Evolutionary conservation across 345 rosid species (phyloP).

Genomic region (Eucalyptus regnans): DNA sequence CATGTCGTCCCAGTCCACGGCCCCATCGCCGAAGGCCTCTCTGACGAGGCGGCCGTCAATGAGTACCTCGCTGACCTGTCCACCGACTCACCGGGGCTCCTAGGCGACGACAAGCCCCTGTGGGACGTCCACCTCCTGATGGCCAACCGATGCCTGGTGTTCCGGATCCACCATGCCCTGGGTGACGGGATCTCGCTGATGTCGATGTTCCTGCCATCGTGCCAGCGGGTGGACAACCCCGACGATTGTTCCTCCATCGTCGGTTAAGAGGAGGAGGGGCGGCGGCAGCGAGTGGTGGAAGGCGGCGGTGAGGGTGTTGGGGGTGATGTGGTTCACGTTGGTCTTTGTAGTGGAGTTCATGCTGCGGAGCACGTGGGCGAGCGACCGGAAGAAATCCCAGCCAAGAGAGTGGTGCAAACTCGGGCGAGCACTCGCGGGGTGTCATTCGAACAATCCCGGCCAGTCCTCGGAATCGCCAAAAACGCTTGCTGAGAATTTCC

Average conservation of each 20-base stretch:
- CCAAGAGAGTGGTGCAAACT: too few relatives aligned
- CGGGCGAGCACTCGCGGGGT: too few relatives aligned
- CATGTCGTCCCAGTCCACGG: too few relatives aligned
- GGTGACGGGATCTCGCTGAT: slow-evolving; percentile 46
- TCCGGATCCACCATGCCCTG: slow-evolving; percentile 45
- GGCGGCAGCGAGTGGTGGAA: neutral
- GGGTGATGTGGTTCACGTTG: slow-evolving; percentile 16
- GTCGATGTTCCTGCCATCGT: slow-evolving; percentile 31
- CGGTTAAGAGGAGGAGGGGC: neutral
- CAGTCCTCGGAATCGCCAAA: too few relatives aligned
- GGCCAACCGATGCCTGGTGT: slow-evolving; percentile 12
- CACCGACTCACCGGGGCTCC: too few relatives aligned
- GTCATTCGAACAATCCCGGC: too few relatives aligned
- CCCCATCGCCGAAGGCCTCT: neutral
- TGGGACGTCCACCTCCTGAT: slow-evolving; percentile 42
- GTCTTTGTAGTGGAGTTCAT: slow-evolving; percentile 15
- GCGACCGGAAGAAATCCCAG: slow-evolving; percentile 12
- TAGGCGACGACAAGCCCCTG: slow-evolving; percentile 21
- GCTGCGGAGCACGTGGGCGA: slow-evolving; percentile 9
- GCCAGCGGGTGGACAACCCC: slow-evolving; percentile 22
- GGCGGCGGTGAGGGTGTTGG: neutral
- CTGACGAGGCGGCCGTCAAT: slow-evolving; percentile 4
- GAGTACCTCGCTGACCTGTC: slow-evolving; percentile 29
- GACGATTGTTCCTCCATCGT: neutral
- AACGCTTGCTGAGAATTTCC: too few relatives aligned